Evolutionary conservation across 805 yeast species (phyloP).

Genomic region (Sungouiozyma ichnusensis): DNA sequence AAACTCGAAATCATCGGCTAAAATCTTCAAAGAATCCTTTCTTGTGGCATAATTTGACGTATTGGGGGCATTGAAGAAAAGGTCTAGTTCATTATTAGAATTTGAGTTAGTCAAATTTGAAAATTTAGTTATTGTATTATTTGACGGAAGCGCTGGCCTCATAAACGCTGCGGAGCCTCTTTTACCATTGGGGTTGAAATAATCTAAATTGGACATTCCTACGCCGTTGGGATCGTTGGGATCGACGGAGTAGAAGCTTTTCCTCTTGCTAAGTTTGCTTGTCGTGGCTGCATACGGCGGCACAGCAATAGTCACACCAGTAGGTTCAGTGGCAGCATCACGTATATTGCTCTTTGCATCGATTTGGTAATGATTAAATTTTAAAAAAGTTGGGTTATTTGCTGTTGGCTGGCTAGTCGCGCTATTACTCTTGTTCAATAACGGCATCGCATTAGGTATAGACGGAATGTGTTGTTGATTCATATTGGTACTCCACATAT

Average conservation of each 20-base stretch:
- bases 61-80: conserved; percentile 4
- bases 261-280: not conserved
- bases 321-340: conserved; percentile 2
- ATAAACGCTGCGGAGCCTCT: not conserved
- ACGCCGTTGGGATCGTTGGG: not conserved
- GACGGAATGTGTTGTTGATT: conserved; percentile 10
- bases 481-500: conserved; percentile 11
- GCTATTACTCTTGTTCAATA: conserved; percentile 14
- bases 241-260: not conserved
- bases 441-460: conserved; percentile 4
- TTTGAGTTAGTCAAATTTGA: not conserved
- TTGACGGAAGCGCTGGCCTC: not conserved
- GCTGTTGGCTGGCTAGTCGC: conserved; percentile 42
- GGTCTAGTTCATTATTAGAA: conserved; percentile 4
- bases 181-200: not conserved
- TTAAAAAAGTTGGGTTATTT: conserved; percentile 28
- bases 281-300: conserved; percentile 2
- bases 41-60: conserved; percentile 10
- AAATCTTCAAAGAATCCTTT: conserved; percentile 24
- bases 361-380: conserved; percentile 2
- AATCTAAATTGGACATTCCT: not conserved
- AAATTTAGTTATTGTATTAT: too few species aligned
- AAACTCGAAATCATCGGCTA: conserved; percentile 25
- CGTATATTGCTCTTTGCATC: conserved; percentile 7
- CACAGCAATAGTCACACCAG: conserved; percentile 7